phyloP scores from a whole-genome alignment of 2,329 filamentous ascomycete genomes.

The Botrytis cinerea region DNA sequence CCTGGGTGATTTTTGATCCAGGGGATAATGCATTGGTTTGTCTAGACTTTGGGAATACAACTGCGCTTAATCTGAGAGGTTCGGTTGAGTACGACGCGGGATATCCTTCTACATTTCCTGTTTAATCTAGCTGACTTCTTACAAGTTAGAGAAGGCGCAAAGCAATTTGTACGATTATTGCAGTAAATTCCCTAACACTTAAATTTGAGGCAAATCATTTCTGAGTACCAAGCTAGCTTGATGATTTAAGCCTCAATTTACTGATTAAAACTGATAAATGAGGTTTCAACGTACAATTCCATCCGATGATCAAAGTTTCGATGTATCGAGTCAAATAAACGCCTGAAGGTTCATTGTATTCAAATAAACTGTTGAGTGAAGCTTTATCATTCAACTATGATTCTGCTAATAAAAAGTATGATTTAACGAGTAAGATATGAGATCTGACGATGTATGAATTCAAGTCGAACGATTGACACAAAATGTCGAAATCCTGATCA shows the following conservation, averaged over 20 bases:
- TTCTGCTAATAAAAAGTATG: neutral
- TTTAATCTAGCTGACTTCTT: neutral
- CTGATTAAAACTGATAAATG: neutral
- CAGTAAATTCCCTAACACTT: accelerated
- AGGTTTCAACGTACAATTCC: neutral
- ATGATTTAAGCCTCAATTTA: too few relatives aligned
- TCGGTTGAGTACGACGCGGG: conserved; percentile 26
- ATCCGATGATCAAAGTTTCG: neutral
- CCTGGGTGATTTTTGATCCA: conserved; percentile 31
- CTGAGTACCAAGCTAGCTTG: too few relatives aligned
- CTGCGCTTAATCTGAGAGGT: conserved; percentile 28
- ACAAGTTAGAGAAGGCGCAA: accelerated
- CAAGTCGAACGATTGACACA: neutral
- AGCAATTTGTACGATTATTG: neutral
- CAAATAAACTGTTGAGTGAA: neutral
- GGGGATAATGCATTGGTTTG: conserved; percentile 28
- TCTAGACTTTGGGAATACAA: conserved; percentile 32
- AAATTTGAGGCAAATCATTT: too few relatives aligned
- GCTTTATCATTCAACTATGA: neutral
- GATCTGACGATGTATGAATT: neutral
- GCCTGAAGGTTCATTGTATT: neutral
- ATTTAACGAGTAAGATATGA: neutral
- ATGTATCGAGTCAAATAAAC: neutral
- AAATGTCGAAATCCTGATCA: too few relatives aligned
- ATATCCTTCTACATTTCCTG: neutral